Conservation (phyloP, 495 filamentous ascomycete genomes). For the Neurospora tetraspora region DNA sequence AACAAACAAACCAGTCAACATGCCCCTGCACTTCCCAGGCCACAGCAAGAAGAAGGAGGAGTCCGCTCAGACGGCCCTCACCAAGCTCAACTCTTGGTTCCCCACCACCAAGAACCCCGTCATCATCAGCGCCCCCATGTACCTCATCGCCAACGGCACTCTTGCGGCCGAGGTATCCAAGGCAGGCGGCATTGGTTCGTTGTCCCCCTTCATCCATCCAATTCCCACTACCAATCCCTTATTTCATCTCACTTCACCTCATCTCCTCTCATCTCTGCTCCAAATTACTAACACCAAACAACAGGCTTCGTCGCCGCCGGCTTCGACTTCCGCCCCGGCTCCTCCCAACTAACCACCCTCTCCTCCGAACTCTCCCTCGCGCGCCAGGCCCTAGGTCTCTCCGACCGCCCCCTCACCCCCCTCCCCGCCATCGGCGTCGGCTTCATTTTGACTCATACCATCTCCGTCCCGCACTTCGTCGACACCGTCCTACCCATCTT, state of each 20-base stretch:
- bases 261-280: neutral
- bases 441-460: constrained; percentile 23
- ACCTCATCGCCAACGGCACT: constrained; percentile 48
- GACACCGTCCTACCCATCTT: constrained; percentile 26
- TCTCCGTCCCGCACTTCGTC: constrained; percentile 18
- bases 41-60: neutral
- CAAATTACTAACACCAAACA: neutral
- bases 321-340: constrained; percentile 21
- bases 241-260: neutral
- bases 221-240: neutral
- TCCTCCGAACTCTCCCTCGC: constrained; percentile 27
- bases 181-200: constrained; percentile 54
- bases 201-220: neutral
- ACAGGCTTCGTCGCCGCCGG: constrained; percentile 32
- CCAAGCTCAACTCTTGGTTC: constrained; percentile 30
- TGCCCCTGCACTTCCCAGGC: neutral
- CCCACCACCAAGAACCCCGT: constrained; percentile 51
- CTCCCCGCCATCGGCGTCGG: constrained; percentile 29
- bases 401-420: constrained; percentile 19
- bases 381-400: constrained; percentile 14
- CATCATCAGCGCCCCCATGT: constrained; percentile 65
- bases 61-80: neutral
- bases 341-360: constrained; percentile 18
- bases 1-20: neutral
- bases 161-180: constrained; percentile 55